phyloP scores from a whole-genome alignment of 1,284 basidiomycete species.

The Melampsora americana region DNA sequence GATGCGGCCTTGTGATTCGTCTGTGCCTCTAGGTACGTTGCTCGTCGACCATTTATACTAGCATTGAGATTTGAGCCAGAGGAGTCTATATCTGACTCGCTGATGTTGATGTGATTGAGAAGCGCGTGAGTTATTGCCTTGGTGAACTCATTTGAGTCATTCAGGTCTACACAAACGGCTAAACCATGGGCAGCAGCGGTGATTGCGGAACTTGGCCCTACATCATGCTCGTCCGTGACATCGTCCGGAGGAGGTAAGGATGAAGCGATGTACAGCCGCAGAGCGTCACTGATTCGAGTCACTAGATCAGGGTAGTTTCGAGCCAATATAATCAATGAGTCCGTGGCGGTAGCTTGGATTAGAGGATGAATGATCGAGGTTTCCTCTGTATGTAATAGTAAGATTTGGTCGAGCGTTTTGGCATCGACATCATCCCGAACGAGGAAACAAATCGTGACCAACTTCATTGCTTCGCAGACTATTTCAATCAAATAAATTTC shows the following conservation, averaged over 20 bases:
- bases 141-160: conserved; percentile 28
- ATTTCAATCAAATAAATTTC: conserved; percentile 30
- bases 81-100: conserved; percentile 8
- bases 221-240: neutral
- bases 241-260: conserved; percentile 21
- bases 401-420: conserved; percentile 23
- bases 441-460: conserved; percentile 17
- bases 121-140: conserved; percentile 29
- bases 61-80: conserved; percentile 13
- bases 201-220: conserved; percentile 16
- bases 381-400: conserved; percentile 29
- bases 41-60: neutral
- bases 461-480: conserved; percentile 39
- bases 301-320: conserved; percentile 37
- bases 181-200: conserved; percentile 37
- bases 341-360: conserved; percentile 27
- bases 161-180: conserved; percentile 28
- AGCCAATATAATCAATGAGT: conserved; percentile 34
- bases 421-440: conserved; percentile 25
- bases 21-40: neutral
- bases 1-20: conserved; percentile 15
- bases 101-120: conserved; percentile 32
- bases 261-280: conserved; percentile 28
- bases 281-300: conserved; percentile 15
- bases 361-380: conserved; percentile 31